A percentile compares a stretch with the other conserved stretches of the same genome.
phyloP scores from a whole-genome alignment of 768 basidiomycete genomes.

The Candolleomyces efflorescens region DNA sequence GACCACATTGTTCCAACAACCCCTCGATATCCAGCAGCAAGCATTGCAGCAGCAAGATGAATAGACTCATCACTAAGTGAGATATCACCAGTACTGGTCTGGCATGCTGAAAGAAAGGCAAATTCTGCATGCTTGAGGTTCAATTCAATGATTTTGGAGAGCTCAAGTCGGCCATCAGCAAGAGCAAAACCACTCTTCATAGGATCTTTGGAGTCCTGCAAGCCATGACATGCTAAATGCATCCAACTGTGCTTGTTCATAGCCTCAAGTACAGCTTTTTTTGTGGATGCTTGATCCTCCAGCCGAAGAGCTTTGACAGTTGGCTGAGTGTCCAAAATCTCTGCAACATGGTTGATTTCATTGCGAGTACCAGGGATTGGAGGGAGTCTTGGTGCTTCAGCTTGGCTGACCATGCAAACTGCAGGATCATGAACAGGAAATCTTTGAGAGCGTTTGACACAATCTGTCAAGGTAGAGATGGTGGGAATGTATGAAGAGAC shows the following conservation, averaged over 20 bases:
- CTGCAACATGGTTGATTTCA: slow-evolving; percentile 5
- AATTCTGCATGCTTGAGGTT: slow-evolving; percentile 16
- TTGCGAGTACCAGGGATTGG: slow-evolving; percentile 8
- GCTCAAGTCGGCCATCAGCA: slow-evolving; percentile 14
- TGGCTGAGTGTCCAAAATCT: not conserved
- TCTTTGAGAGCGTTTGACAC: not conserved
- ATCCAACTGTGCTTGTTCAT: slow-evolving; percentile 5
- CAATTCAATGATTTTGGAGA: slow-evolving; percentile 6
- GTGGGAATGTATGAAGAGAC: slow-evolving; percentile 17
- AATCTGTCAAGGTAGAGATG: slow-evolving; percentile 2
- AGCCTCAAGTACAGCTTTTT: not conserved
- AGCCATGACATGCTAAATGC: slow-evolving; percentile 34
- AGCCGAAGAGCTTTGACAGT: not conserved
- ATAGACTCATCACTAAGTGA: slow-evolving; percentile 20
- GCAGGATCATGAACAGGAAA: too few species aligned
- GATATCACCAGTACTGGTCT: slow-evolving; percentile 28
- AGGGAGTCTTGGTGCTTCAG: not conserved
- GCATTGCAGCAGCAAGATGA: slow-evolving; percentile 37
- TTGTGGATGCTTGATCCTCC: not conserved
- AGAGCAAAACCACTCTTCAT: slow-evolving; percentile 21
- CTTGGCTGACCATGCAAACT: slow-evolving; percentile 11
- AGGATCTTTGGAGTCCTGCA: slow-evolving; percentile 22
- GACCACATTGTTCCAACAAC: slow-evolving; percentile 39
- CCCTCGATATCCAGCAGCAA: slow-evolving; percentile 23
- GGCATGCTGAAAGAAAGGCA: slow-evolving; percentile 38